Base-by-base conservation (phyloP, 768 basidiomycete genomes). In the Suillus bovinus region DNA sequence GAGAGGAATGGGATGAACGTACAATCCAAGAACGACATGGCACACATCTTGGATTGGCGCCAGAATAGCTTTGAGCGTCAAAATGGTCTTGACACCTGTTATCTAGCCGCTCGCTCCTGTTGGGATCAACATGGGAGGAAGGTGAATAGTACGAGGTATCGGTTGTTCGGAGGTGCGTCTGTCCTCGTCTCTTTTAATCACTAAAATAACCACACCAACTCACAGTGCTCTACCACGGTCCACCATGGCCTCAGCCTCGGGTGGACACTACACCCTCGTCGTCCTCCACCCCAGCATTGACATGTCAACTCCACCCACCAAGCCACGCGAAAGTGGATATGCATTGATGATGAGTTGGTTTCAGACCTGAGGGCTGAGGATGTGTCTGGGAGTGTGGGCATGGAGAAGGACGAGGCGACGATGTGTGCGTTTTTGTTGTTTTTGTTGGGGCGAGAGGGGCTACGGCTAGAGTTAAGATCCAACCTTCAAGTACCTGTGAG, bases 261-360 rank as follows among this genome's bases (percentile, higher is more conserved):
- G 95, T 3, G 96, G 96, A 1, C 96, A 98, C 75, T 99, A 98
- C 77, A 99, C 96, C 3, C 84, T 96, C 53, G 91, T 94, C 69
- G 90, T 96, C 11, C 78, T 96, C 2, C 89, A 93, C 67, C 90
- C 89, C 3, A 84, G 84, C 65, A 81, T 87, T 38, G 84, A 82
- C 72, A 77, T 81, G 11, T 70, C 65, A 60, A 68, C 70, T 31
- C 71, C 75, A 11, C 52, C 58, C 6, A 61, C 63, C 9, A 71
- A 67, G 31, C 77, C 80, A 2, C 80, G 82, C 6, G 87, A 91
- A 88, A 85, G 11, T 98, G 96, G 96, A 81, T 97, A 63, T 87
- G 96, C 56, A 90, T 98, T 59, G 96, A 99, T 73, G 96, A 98
- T 70, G 96, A 97, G 74, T 78, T 88, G 11, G 89, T 96, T 31